Evolutionary conservation across 202 grass and related monocot species (phyloP).

Genomic region (Brachypodium distachyon): DNA sequence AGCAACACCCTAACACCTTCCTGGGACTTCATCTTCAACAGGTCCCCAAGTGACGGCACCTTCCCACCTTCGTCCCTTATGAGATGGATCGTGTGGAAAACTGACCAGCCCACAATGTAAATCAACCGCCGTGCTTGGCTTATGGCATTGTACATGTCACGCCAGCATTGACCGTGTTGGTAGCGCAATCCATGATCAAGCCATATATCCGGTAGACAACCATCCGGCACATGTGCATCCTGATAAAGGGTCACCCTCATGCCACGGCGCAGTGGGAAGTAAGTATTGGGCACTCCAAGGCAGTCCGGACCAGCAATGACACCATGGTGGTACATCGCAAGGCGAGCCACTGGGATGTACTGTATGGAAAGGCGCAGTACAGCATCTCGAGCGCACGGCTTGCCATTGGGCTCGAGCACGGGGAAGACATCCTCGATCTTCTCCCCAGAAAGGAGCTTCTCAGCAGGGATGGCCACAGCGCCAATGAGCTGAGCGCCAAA

Average conservation of each 20-base stretch:
- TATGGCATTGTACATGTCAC: conserved; percentile 67
- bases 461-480: conserved; percentile 37
- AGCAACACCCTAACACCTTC: conserved; percentile 77
- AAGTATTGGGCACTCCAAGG: conserved; percentile 68
- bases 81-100: conserved; percentile 59
- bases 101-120: conserved; percentile 88
- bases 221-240: conserved; percentile 74
- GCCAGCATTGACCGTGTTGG: conserved; percentile 69
- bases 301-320: conserved; percentile 33
- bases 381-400: conserved; percentile 45
- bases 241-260: conserved; percentile 74
- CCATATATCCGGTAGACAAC: conserved; percentile 52
- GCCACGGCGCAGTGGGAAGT: conserved; percentile 55
- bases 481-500: conserved; percentile 73
- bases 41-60: conserved; percentile 35
- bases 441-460: conserved; percentile 38
- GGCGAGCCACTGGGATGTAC: conserved; percentile 44
- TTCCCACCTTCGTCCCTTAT: conserved; percentile 33
- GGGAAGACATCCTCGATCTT: conserved; percentile 47
- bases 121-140: conserved; percentile 51
- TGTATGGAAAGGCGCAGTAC: conserved; percentile 56
- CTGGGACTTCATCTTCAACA: conserved; percentile 68
- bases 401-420: conserved; percentile 53
- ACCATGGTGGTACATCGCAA: conserved; percentile 61
- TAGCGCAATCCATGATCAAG: conserved; percentile 52